Percentiles rank a stretch among this genome's conserved stretches.
phyloP scores from a whole-genome alignment of 495 filamentous ascomycete species.

The Tricharina praecox region DNA sequence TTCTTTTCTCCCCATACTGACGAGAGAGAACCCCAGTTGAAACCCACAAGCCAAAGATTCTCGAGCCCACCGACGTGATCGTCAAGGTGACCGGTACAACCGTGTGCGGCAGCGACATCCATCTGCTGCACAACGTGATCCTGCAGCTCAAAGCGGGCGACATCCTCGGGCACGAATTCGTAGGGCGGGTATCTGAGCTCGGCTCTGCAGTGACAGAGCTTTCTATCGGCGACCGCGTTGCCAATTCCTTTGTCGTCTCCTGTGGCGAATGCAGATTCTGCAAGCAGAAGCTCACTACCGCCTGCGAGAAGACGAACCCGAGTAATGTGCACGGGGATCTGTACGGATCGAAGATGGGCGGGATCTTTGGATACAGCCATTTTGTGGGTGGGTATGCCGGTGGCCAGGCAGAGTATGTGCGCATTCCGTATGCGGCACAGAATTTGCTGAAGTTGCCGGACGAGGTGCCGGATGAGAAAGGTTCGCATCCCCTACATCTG shows the following conservation, averaged over 20 bases:
- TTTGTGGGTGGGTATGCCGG: constrained; percentile 54
- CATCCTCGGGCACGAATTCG: constrained; percentile 35
- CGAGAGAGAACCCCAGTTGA: constrained; percentile 31
- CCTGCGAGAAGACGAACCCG: constrained; percentile 43
- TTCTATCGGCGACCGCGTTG: constrained; percentile 26
- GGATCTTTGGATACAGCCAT: constrained; percentile 56
- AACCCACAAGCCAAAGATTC: constrained; percentile 48
- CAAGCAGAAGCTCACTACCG: constrained; percentile 38
- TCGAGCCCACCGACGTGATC: constrained; percentile 61
- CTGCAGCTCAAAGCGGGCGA: constrained; percentile 16
- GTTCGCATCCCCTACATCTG: neutral
- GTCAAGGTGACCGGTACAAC: constrained; percentile 69
- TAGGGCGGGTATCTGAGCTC: constrained; percentile 29
- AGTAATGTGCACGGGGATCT: constrained; percentile 41
- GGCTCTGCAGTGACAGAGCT: constrained; percentile 26
- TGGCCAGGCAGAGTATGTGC: constrained; percentile 51
- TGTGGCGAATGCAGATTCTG: constrained; percentile 46
- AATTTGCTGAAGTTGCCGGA: constrained; percentile 48
- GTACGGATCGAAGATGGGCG: constrained; percentile 39
- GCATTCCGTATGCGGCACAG: constrained; percentile 47
- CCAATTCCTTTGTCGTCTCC: constrained; percentile 18
- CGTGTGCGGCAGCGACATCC: constrained; percentile 71
- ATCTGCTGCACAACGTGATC: constrained; percentile 48
- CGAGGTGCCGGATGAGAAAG: constrained; percentile 53
- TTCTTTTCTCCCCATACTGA: neutral